These are phyloP conservation scores for Mollisia scopiformis DNA, from an alignment of 2,329 filamentous ascomycete species.

Conservation along the genomic window DNA sequence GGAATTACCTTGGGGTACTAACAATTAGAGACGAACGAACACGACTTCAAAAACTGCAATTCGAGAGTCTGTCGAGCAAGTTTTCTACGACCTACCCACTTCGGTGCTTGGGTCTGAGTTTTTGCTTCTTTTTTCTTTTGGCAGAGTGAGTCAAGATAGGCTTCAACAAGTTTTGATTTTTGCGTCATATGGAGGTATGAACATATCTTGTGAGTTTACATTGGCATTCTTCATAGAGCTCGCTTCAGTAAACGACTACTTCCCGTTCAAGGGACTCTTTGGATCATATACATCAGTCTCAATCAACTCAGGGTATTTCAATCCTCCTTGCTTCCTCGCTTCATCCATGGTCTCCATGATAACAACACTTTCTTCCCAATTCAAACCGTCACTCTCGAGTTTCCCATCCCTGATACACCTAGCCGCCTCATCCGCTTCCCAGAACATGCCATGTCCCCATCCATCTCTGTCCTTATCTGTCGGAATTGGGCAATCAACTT, in stretches of 20 bases:
- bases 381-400: constrained; percentile 60
- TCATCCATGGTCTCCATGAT: constrained; percentile 77
- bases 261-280: constrained; percentile 59
- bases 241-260: not conserved
- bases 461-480: constrained; percentile 35
- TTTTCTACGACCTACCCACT: too few species aligned
- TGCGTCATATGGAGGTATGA: too few species aligned
- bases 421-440: constrained; percentile 71
- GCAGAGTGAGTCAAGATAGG: too few species aligned
- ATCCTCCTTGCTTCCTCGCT: constrained; percentile 62
- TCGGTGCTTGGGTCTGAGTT: too few species aligned
- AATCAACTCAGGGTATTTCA: constrained; percentile 68
- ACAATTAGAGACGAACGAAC: too few species aligned
- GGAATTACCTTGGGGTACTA: too few species aligned
- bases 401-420: constrained; percentile 65
- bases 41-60: too few species aligned
- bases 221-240: too few species aligned
- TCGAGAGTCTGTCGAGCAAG: too few species aligned
- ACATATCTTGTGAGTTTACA: too few species aligned
- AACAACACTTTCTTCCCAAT: constrained; percentile 63
- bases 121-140: too few species aligned
- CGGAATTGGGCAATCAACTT: constrained; percentile 46
- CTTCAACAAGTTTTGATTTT: too few species aligned
- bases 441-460: constrained; percentile 68
- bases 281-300: constrained; percentile 62